These are phyloP conservation scores for Kwoniella dejecticola DNA, from an alignment of 768 basidiomycete species.

Conservation along the genomic window DNA sequence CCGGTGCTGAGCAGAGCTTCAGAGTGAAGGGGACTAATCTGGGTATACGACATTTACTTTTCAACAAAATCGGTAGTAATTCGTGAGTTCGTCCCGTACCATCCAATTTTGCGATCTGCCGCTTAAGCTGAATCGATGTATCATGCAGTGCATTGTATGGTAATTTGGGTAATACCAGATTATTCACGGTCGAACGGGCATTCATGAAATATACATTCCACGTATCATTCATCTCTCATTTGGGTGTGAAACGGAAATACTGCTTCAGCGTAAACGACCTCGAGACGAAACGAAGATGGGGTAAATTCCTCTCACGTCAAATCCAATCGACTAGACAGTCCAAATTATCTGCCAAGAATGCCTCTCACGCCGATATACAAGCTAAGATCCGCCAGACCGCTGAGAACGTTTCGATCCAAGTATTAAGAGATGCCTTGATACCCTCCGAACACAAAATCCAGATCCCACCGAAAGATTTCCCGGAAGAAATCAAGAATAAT, in stretches of 20 bases:
- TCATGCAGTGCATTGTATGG: conserved; percentile 62
- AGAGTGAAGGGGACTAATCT: conserved; percentile 82
- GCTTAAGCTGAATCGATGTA: not conserved
- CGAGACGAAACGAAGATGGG: conserved; percentile 63
- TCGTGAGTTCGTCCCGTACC: conserved; percentile 60
- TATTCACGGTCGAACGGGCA: conserved; percentile 62
- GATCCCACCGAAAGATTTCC: not conserved
- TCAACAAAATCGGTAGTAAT: conserved; percentile 80
- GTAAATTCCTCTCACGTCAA: conserved; percentile 32
- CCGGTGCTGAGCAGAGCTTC: conserved; percentile 81
- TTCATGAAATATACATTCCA: conserved; percentile 99
- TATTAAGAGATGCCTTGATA: conserved; percentile 81
- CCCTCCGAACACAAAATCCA: conserved; percentile 41
- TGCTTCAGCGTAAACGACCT: conserved; percentile 91
- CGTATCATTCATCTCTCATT: conserved; percentile 69
- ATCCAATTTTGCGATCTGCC: no score
- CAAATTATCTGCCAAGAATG: not conserved
- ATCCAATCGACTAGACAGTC: conserved; percentile 21
- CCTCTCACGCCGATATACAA: not conserved
- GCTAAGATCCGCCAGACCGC: conserved; percentile 64
- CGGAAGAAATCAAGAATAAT: not conserved
- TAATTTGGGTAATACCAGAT: conserved; percentile 75
- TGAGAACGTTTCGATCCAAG: conserved; percentile 74
- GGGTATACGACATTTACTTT: conserved; percentile 77
- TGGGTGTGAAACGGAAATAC: conserved; percentile 74